phyloP scores from a whole-genome alignment of 345 rosid genomes.

The Erucastrum elatum region DNA sequence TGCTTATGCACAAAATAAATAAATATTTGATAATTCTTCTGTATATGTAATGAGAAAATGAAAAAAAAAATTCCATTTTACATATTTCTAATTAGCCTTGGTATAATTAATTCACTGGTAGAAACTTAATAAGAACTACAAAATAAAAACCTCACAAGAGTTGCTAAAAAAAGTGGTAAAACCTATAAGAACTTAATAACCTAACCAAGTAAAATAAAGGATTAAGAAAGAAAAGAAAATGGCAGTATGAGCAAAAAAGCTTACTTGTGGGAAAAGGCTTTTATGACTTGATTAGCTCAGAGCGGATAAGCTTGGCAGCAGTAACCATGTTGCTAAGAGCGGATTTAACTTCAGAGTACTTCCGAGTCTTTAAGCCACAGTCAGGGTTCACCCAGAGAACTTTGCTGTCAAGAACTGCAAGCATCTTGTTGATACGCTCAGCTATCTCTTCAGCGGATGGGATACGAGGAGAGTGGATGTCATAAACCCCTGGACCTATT shows the following conservation, averaged over 20 bases:
- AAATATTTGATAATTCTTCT: conserved; percentile 8
- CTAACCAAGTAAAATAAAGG: neutral
- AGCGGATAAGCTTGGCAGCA: conserved; percentile 60
- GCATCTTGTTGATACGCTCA: conserved; percentile 67
- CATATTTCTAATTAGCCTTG: conserved; percentile 2
- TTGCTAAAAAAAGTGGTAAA: conserved; percentile 1
- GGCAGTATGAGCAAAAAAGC: conserved; percentile 6
- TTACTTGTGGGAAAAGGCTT: conserved; percentile 24
- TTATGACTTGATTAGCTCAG: conserved; percentile 39
- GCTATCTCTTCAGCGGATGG: conserved; percentile 63
- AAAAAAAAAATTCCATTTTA: conserved; percentile 11
- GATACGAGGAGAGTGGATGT: conserved; percentile 68
- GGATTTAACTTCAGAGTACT: conserved; percentile 58
- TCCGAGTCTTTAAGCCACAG: conserved; percentile 65
- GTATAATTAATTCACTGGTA: neutral
- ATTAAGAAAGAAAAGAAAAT: neutral
- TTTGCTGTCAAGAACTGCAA: conserved; percentile 58
- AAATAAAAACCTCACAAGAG: neutral
- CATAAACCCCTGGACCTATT: conserved; percentile 68
- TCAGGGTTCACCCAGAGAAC: conserved; percentile 72
- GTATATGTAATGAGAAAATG: conserved; percentile 2
- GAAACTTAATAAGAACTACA: conserved; percentile 7
- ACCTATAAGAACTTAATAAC: neutral
- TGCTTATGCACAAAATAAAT: conserved; percentile 19
- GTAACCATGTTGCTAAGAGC: conserved; percentile 63